Conservation (phyloP, 495 filamentous ascomycete species). For the Tuber magnatum region DNA sequence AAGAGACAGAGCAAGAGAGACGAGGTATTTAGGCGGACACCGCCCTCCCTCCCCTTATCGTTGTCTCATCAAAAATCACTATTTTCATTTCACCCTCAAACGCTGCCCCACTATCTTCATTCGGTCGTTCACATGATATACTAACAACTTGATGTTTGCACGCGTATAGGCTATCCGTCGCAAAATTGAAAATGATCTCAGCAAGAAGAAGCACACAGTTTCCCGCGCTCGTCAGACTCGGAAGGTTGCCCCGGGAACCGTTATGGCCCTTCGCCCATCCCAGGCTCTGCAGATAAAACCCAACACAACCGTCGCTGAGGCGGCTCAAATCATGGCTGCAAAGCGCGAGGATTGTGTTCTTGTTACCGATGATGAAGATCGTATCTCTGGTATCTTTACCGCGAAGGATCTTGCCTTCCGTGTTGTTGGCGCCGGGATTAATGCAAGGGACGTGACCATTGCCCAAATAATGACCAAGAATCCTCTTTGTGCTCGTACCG, state of each 20-base stretch:
- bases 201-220: conserved; percentile 81
- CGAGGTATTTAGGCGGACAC: conserved; percentile 61
- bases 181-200: conserved; percentile 95
- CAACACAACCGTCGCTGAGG: conserved; percentile 84
- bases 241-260: conserved; percentile 92
- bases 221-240: conserved; percentile 70
- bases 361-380: conserved; percentile 95
- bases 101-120: not conserved
- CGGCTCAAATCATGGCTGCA: conserved; percentile 96
- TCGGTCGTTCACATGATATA: conserved; percentile 3
- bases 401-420: conserved; percentile 98
- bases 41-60: not conserved
- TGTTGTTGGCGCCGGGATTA: conserved; percentile 87
- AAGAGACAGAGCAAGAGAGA: conserved; percentile 94
- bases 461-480: conserved; percentile 99
- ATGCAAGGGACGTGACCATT: conserved; percentile 82
- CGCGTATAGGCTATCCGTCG: conserved; percentile 74
- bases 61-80: not conserved
- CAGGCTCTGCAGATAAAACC: conserved; percentile 98
- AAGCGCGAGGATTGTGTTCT: conserved; percentile 99
- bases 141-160: conserved; percentile 9
- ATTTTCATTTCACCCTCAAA: not conserved
- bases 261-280: conserved; percentile 88
- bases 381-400: conserved; percentile 97
- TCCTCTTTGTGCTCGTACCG: conserved; percentile 89